These are phyloP conservation scores for Penicillium macrosclerotiorum DNA, from an alignment of 495 filamentous ascomycete genomes.

Conservation along the genomic window DNA sequence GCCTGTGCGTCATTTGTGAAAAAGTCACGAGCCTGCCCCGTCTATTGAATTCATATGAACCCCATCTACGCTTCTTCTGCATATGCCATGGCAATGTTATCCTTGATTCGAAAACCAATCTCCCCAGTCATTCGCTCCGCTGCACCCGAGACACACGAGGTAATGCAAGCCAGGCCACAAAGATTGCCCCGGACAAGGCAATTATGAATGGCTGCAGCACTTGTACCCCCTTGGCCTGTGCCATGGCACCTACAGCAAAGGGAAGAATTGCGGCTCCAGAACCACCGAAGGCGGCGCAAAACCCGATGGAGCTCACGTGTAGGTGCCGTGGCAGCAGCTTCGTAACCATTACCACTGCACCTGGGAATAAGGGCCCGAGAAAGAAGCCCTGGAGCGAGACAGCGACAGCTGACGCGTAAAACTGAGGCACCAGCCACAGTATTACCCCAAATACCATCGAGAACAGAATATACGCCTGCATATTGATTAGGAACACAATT, in stretches of 20 bases:
- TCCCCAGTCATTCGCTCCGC: conserved; percentile 19
- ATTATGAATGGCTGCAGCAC: conserved; percentile 77
- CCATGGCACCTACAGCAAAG: conserved; percentile 82
- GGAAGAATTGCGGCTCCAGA: conserved; percentile 77
- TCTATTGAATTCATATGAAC: not conserved
- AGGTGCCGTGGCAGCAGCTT: conserved; percentile 75
- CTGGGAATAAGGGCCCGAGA: conserved; percentile 65
- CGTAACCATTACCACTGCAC: conserved; percentile 73
- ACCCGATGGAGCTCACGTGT: conserved; percentile 80
- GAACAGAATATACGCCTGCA: conserved; percentile 50
- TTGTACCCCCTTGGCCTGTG: conserved; percentile 73
- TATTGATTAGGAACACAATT: no score
- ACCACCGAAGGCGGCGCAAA: conserved; percentile 78
- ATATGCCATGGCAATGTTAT: no score
- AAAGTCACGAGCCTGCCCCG: not conserved
- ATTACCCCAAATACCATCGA: conserved; percentile 57
- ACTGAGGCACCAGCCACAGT: conserved; percentile 69
- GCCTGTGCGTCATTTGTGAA: conserved; percentile 6
- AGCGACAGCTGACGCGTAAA: conserved; percentile 68
- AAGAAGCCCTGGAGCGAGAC: conserved; percentile 72
- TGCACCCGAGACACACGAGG: conserved; percentile 28
- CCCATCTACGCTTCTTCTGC: no score
- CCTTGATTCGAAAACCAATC: no score
- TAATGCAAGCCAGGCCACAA: conserved; percentile 54
- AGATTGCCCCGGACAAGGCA: conserved; percentile 58